phyloP scores from a whole-genome alignment of 257 asterid species.

The Solanum virginianum region DNA sequence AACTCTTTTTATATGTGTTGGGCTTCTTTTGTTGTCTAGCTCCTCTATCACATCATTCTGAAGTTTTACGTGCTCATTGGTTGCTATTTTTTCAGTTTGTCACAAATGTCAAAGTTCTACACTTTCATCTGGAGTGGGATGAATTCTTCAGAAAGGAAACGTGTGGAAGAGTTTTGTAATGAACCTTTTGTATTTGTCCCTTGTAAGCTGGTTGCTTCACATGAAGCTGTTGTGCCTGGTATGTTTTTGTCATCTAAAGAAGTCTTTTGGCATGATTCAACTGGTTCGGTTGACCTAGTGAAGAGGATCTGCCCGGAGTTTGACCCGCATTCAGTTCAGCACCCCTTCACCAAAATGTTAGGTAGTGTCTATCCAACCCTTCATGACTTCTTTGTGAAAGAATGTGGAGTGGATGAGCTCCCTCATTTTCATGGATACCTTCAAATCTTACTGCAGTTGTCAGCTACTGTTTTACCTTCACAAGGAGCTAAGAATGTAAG shows the following conservation, averaged over 20 bases:
- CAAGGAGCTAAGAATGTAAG: slow-evolving; percentile 70
- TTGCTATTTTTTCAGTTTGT: slow-evolving; percentile 31
- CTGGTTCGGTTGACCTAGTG: slow-evolving; percentile 35
- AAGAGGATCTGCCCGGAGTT: slow-evolving; percentile 18
- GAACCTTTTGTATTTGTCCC: slow-evolving; percentile 90
- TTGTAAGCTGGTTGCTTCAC: slow-evolving; percentile 21
- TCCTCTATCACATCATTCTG: neutral
- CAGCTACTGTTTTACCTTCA: slow-evolving; percentile 53
- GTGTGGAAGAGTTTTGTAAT: slow-evolving; percentile 40
- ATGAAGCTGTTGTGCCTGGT: slow-evolving; percentile 60
- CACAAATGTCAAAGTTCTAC: slow-evolving; percentile 81
- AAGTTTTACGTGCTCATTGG: neutral
- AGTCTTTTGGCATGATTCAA: slow-evolving; percentile 71
- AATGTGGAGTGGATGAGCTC: slow-evolving; percentile 65
- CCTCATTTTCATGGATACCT: slow-evolving; percentile 66
- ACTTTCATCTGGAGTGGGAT: slow-evolving; percentile 62
- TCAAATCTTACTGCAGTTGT: slow-evolving; percentile 60
- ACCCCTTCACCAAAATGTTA: slow-evolving; percentile 32
- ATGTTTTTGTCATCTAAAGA: slow-evolving; percentile 53
- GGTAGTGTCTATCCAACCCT: slow-evolving; percentile 54
- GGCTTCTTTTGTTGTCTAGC: neutral
- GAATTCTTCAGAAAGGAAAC: slow-evolving; percentile 40
- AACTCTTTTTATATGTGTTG: neutral
- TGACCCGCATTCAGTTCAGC: slow-evolving; percentile 14
- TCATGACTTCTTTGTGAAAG: slow-evolving; percentile 77